Base-by-base conservation (phyloP, 169 alveolate species). In the Cryptosporidium xiaoi region DNA sequence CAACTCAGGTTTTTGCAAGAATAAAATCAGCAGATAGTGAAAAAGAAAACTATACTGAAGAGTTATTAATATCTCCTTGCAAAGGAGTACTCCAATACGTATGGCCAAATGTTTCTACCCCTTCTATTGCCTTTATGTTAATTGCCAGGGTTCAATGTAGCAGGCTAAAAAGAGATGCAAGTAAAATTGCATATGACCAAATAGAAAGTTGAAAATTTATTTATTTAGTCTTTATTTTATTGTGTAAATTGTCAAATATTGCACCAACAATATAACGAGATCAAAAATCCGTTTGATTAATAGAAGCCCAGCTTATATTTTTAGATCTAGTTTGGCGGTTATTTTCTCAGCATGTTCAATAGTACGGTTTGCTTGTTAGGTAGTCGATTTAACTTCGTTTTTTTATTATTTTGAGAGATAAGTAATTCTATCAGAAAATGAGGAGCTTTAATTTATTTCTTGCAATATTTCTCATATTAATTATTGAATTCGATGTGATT, bases 71-170 rank as follows among this genome's bases (percentile, higher is more conserved):
- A 44, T 77, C 87, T 62, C 71, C 71, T 36, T 77, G 87, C 46
- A 40, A 77, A 18, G 87, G 87, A 4, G 87, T 77, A 18, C 40
- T 77, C 20, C 87, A 77, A 50, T 77, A 77, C 64, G 64, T 77
- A 24, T 77, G 87, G 87, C 87, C 87, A 2, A 77, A 77, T 40
- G 51, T 77, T 34, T 56, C 71, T 15, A 56, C 71, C 13, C 87
- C 87, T 3, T 13, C 71, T 44, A 48, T 77, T 44, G 77, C 77
- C 5, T 77, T 77, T 66, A 77, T 77, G 87, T 46, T 77, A 44
- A 48, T 77, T 60, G 77, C 87, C 58, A 56, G 87, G 46, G 64
- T 77, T 58, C 87, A 77, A 24, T 77, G 87, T 44, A 77, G 64
- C 36, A 46, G 10, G 24, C 18, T 40, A 34, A 77, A 36, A 29